Evolutionary conservation across 1,284 basidiomycete species (phyloP).

Genomic region (Ceratobasidium papillatum): DNA sequence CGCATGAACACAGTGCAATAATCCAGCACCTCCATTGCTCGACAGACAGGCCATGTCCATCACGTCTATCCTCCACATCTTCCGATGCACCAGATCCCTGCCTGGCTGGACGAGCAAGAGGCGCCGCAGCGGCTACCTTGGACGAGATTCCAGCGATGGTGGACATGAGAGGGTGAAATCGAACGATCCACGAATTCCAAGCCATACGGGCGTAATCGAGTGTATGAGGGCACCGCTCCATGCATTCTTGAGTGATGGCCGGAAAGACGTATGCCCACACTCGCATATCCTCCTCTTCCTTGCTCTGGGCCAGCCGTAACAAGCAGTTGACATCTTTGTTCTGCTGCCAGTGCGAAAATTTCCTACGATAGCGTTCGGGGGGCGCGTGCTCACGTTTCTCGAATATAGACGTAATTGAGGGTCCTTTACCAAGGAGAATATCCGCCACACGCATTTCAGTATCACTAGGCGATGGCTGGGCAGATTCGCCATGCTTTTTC

Average conservation of each 20-base stretch:
- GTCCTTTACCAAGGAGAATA: constrained; percentile 60
- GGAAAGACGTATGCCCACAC: constrained; percentile 79
- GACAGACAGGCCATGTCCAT: constrained; percentile 54
- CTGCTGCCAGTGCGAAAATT: constrained; percentile 32
- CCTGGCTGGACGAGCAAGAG: constrained; percentile 42
- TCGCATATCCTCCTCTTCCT: constrained; percentile 66
- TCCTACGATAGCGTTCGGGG: constrained; percentile 36
- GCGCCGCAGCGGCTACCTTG: constrained; percentile 49
- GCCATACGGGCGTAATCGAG: constrained; percentile 66
- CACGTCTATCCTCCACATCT: constrained; percentile 37
- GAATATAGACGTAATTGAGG: constrained; percentile 61
- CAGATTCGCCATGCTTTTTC: constrained; percentile 57
- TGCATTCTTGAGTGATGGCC: constrained; percentile 63
- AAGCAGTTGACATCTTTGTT: constrained; percentile 40
- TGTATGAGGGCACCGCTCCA: constrained; percentile 59
- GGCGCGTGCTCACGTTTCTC: constrained; percentile 35
- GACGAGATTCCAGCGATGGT: constrained; percentile 71
- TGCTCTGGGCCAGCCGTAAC: constrained; percentile 57
- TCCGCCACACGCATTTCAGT: constrained; percentile 57
- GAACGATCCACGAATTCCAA: constrained; percentile 68
- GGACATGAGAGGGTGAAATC: constrained; percentile 73
- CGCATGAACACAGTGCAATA: constrained; percentile 82
- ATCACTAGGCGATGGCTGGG: constrained; percentile 54
- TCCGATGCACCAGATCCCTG: constrained; percentile 40
- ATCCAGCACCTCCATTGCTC: constrained; percentile 92